These are phyloP conservation scores for Fusarium sororula DNA, from an alignment of 2,329 filamentous ascomycete species.

Conservation along the genomic window DNA sequence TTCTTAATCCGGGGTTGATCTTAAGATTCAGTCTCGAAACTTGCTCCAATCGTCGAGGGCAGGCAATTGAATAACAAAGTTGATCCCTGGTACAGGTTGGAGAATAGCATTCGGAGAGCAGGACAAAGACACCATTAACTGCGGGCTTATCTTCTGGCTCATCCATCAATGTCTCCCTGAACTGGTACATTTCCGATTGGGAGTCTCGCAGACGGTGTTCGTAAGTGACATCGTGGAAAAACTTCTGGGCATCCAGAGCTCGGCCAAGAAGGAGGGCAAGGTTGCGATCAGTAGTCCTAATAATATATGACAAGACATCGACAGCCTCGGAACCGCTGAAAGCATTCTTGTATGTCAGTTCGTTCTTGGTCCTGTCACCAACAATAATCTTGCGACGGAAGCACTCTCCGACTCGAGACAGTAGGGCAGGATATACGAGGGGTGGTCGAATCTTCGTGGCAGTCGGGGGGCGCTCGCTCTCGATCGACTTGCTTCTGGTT, in stretches of 20 bases:
- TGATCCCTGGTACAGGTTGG: constrained; percentile 96
- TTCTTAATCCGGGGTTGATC: constrained; percentile 85
- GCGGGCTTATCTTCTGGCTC: constrained; percentile 74
- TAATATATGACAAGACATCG: constrained; percentile 94
- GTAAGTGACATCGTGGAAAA: constrained; percentile 99
- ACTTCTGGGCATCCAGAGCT: constrained; percentile 95
- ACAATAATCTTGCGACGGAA: constrained; percentile 90
- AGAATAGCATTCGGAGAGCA: constrained; percentile 97
- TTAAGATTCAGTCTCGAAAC: constrained; percentile 94
- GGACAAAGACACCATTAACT: constrained; percentile 95
- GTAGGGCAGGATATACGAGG: constrained; percentile 89
- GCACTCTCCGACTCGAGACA: constrained; percentile 92
- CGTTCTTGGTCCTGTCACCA: constrained; percentile 93
- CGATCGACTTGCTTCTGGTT: constrained; percentile 65
- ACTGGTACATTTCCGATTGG: constrained; percentile 95
- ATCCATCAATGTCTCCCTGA: constrained; percentile 91
- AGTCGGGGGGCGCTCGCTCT: constrained; percentile 65
- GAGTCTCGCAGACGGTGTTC: constrained; percentile 95
- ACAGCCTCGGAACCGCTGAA: constrained; percentile 97
- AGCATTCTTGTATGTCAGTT: constrained; percentile 94
- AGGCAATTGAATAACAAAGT: constrained; percentile 97
- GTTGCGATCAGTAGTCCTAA: constrained; percentile 95
- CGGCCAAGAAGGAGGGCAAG: constrained; percentile 89
- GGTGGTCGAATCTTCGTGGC: constrained; percentile 74
- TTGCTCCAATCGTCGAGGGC: constrained; percentile 90